phyloP scores from a whole-genome alignment of 2,329 filamentous ascomycete genomes.

The Aspergillus ibericus region DNA sequence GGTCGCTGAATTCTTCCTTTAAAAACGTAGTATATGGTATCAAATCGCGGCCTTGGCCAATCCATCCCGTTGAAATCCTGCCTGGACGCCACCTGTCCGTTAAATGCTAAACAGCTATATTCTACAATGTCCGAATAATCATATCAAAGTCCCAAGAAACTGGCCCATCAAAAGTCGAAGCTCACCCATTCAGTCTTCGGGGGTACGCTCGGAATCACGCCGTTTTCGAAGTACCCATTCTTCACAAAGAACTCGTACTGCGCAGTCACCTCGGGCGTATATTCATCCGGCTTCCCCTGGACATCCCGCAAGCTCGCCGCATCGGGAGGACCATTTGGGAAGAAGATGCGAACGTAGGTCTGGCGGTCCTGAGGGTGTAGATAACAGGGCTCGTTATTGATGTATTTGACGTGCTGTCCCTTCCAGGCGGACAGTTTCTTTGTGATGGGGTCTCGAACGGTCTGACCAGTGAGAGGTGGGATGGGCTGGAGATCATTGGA shows the following conservation, averaged over 20 bases:
- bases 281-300: slow-evolving; percentile 55
- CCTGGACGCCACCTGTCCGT: slow-evolving; percentile 2
- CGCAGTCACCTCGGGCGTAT: slow-evolving; percentile 55
- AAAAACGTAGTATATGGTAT: background rate
- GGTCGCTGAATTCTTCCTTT: too few relatives aligned
- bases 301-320: slow-evolving; percentile 45
- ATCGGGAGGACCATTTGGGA: slow-evolving; percentile 66
- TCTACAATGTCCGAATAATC: slow-evolving; percentile 2
- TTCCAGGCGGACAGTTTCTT: slow-evolving; percentile 60
- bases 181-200: slow-evolving; percentile 73
- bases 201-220: slow-evolving; percentile 72
- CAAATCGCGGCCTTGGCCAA: background rate
- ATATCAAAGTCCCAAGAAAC: slow-evolving; percentile 13
- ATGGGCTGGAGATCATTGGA: slow-evolving; percentile 35
- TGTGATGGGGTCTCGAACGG: slow-evolving; percentile 34
- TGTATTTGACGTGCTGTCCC: slow-evolving; percentile 62
- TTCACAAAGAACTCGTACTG: slow-evolving; percentile 66
- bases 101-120: slow-evolving; percentile 9
- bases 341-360: slow-evolving; percentile 67
- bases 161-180: slow-evolving; percentile 66
- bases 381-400: slow-evolving; percentile 51
- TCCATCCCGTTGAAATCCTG: background rate
- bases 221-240: slow-evolving; percentile 67
- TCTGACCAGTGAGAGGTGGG: slow-evolving; percentile 40
- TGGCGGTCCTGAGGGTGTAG: slow-evolving; percentile 55